phyloP scores from a whole-genome alignment of 495 filamentous ascomycete species.

The Penicillium taxi region DNA sequence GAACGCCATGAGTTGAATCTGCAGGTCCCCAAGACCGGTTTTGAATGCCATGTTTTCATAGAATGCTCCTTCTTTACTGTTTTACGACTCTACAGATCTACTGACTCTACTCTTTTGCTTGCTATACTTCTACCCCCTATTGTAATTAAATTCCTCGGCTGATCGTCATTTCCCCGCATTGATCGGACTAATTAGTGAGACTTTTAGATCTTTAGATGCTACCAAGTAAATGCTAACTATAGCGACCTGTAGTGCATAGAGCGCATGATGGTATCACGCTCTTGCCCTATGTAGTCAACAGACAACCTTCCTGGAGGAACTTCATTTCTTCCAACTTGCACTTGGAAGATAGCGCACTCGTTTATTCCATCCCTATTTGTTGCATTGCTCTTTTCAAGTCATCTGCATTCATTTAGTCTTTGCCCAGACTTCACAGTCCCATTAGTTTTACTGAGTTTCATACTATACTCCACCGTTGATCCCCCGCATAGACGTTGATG shows the following conservation, averaged over 20 bases:
- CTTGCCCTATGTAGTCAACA: constrained; percentile 1
- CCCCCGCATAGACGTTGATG: too few relatives aligned
- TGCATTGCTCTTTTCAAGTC: background rate
- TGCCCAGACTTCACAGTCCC: constrained; percentile 1
- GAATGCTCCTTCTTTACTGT: background rate
- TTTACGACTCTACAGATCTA: background rate
- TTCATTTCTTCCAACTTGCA: background rate
- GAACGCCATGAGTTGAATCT: constrained; percentile 7
- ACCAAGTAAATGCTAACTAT: constrained; percentile 1
- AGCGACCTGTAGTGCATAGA: background rate
- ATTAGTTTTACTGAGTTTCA: constrained; percentile 9
- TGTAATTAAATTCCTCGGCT: constrained; percentile 4
- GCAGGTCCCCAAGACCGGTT: constrained; percentile 11
- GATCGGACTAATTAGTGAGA: constrained; percentile 8
- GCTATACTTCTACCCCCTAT: background rate
- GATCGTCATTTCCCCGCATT: constrained; percentile 19
- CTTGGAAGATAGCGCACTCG: too few relatives aligned
- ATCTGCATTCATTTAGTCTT: constrained; percentile 13
- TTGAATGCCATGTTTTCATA: background rate
- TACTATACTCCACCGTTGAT: too few relatives aligned
- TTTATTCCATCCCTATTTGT: background rate
- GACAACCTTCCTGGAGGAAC: background rate
- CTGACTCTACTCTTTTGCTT: background rate
- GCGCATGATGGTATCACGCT: constrained; percentile 21
- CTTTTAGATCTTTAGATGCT: too few relatives aligned